Evolutionary conservation across 2,329 filamentous ascomycete genomes (phyloP).

Genomic region (Leptographium wingfieldii): DNA sequence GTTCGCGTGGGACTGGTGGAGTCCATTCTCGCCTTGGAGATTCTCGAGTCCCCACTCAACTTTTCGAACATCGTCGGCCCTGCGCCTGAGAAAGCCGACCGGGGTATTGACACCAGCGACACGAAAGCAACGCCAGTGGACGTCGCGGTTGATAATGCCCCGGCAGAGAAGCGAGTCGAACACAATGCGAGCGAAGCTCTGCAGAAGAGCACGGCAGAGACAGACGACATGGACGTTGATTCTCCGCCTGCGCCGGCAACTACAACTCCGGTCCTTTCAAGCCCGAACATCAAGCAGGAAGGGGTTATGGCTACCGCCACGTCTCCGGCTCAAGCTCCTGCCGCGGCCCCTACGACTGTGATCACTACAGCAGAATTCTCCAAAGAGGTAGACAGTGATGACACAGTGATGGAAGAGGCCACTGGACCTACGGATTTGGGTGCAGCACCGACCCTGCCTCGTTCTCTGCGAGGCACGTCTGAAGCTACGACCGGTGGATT

Average conservation of each 20-base stretch:
- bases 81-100: constrained; percentile 20
- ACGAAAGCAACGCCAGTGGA: not conserved
- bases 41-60: constrained; percentile 32
- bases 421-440: not conserved
- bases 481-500: not conserved
- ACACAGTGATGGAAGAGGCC: not conserved
- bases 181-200: not conserved
- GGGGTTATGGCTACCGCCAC: not conserved
- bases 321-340: not conserved
- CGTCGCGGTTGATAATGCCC: not conserved
- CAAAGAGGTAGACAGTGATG: not conserved
- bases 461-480: not conserved
- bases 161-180: not conserved
- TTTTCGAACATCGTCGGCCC: constrained; percentile 30
- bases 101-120: not conserved
- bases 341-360: not conserved
- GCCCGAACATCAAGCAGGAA: not conserved
- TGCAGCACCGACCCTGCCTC: constrained; percentile 1
- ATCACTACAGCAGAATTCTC: not conserved
- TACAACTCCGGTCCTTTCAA: too few species aligned
- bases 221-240: constrained; percentile 1
- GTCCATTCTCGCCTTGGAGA: constrained; percentile 33
- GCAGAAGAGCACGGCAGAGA: too few species aligned
- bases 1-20: constrained; percentile 31
- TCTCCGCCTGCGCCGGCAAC: not conserved